Conservation (phyloP, 371 early-diverging fungal genomes). For the Mortierella sp. region DNA sequence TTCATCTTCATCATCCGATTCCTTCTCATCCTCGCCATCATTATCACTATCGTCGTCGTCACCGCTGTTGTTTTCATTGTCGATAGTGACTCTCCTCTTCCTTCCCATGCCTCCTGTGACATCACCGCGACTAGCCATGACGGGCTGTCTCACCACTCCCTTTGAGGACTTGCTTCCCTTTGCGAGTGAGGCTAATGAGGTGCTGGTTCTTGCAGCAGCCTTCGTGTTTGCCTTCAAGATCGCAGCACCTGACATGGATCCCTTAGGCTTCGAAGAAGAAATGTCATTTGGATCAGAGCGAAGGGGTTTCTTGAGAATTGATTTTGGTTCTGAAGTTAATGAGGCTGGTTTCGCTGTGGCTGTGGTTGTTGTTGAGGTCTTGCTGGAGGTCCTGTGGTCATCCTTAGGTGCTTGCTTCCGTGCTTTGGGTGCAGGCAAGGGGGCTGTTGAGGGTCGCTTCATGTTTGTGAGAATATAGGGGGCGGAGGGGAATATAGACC, state of each 20-base stretch:
- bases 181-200: constrained; percentile 3
- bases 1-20: constrained; percentile 32
- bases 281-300: constrained; percentile 15
- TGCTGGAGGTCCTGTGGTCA: constrained; percentile 23
- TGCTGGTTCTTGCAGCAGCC: constrained; percentile 15
- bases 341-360: constrained; percentile 1
- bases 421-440: constrained; percentile 28
- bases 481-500: no score
- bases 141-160: constrained; percentile 15
- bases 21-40: constrained; percentile 33
- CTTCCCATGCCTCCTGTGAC: constrained; percentile 48
- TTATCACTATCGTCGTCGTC: constrained; percentile 40
- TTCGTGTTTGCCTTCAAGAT: constrained; percentile 43
- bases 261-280: constrained; percentile 38
- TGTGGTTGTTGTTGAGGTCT: constrained; percentile 4
- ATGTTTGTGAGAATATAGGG: not conserved
- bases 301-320: constrained; percentile 44
- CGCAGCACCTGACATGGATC: constrained; percentile 31
- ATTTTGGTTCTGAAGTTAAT: constrained; percentile 30
- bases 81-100: constrained; percentile 30
- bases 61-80: constrained; percentile 24
- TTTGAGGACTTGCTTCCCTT: constrained; percentile 19
- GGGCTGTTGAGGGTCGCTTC: constrained; percentile 35
- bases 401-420: constrained; percentile 48
- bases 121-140: constrained; percentile 46